Conservation (phyloP, 2,329 filamentous ascomycete genomes). For the Sporothrix phasma region DNA sequence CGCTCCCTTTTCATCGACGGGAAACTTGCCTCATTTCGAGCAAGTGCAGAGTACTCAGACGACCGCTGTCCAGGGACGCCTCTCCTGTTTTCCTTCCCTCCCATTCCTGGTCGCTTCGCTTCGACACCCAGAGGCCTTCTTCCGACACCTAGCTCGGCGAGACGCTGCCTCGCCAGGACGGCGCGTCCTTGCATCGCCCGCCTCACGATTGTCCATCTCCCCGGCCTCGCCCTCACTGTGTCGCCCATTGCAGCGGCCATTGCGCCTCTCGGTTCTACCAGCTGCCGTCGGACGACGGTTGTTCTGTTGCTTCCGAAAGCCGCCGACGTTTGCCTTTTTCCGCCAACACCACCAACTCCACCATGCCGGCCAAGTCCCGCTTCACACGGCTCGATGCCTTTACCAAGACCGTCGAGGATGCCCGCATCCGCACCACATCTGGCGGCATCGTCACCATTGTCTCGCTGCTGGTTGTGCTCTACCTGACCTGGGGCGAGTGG, state of each 20-base stretch:
- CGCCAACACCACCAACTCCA: not conserved
- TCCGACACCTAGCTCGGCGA: not conserved
- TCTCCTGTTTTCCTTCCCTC: not conserved
- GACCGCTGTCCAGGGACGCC: not conserved
- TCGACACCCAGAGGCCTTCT: not conserved
- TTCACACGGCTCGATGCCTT: slow-evolving; percentile 98
- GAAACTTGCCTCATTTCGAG: no score
- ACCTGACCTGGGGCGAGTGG: slow-evolving; percentile 92
- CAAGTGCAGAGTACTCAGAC: not conserved
- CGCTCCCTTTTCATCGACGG: not conserved
- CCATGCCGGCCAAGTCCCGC: slow-evolving; percentile 82
- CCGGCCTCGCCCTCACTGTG: not conserved
- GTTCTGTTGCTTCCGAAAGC: not conserved
- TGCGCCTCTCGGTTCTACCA: no score
- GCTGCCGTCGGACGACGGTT: no score
- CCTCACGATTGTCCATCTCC: slow-evolving; percentile 1
- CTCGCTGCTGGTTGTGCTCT: slow-evolving; percentile 79
- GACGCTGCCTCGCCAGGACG: not conserved
- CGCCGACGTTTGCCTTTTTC: not conserved
- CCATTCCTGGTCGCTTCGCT: not conserved
- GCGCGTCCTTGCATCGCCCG: not conserved
- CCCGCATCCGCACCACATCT: slow-evolving; percentile 86
- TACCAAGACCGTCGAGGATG: slow-evolving; percentile 98
- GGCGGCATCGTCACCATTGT: slow-evolving; percentile 90
- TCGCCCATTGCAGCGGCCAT: not conserved